Base-by-base conservation (phyloP, 192 early-diverging fungal species). In the Mortierella claussenii region DNA sequence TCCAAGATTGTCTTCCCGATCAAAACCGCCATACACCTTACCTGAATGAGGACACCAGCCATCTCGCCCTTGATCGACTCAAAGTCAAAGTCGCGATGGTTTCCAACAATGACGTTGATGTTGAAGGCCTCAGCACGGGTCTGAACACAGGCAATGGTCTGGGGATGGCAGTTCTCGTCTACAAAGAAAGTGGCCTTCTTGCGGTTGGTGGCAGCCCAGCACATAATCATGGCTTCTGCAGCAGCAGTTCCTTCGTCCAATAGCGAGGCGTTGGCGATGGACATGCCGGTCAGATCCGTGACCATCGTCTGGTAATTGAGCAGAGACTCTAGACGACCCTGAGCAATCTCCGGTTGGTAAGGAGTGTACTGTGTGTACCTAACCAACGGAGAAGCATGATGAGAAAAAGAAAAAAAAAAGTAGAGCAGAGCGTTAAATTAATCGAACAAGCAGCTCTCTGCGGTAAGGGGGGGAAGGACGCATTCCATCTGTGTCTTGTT, bases 221-320 rank as follows among this genome's bases (percentile, higher is more conserved):
- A 92, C 86, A 98, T 92, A 31, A 96, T 84, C 93, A 99, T 96
- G 26, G 98, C 96, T 84, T 99, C 98, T 17, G 90, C 96, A 42
- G 98, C 98, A 36, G 98, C 98, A 13, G 98, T 98, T 52, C 97
- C 98, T 87, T 99, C 98, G 56, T 99, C 98, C 48, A 99, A 84
- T 55, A 99, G 82, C n/a, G 95, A 97, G 37, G 98, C 96, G 69
- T 99, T 99, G 60, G 98, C 92, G 26, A 98, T 93, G 17, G 93
- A 89, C 70, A 99, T 82, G n/a, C 98, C 97, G 0, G 98, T 98
- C 21, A 99, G 68, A 76, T 99, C 96, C 27, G 85, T 88, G 61
- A 99, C 91, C 87, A 98, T 95, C 4, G 98, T 99, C 82, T 99
- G 98, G 86, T 87, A 99, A 82, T 99, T 99, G 58, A 99, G 79